Conservation (phyloP, 2,329 filamentous ascomycete genomes). For the Pyricularia sp. region DNA sequence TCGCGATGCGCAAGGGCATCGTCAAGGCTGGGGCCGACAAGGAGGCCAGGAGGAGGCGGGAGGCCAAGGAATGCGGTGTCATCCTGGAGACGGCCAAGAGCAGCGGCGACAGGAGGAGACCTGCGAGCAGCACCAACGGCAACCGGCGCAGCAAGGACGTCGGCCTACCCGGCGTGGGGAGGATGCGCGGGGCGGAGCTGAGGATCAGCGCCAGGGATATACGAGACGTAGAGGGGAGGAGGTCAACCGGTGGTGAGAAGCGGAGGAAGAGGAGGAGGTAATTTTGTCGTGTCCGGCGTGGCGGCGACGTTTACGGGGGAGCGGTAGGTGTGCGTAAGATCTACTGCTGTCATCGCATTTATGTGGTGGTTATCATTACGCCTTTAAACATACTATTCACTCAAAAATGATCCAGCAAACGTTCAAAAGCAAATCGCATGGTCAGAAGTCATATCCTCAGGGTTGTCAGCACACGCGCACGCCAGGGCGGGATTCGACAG, state of each 20-base stretch:
- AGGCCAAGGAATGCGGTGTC: slow-evolving; percentile 85
- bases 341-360: no score
- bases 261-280: slow-evolving; percentile 26
- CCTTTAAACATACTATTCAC: background rate
- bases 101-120: slow-evolving; percentile 10
- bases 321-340: no score
- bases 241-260: slow-evolving; percentile 17
- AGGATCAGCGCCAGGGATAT: slow-evolving; percentile 73
- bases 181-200: slow-evolving; percentile 69
- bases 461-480: background rate
- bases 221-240: slow-evolving; percentile 53
- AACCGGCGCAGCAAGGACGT: slow-evolving; percentile 33
- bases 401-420: background rate
- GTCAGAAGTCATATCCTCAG: background rate
- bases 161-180: slow-evolving; percentile 71
- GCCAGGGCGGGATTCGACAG: no score
- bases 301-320: background rate
- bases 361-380: background rate
- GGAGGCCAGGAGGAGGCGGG: slow-evolving; percentile 62
- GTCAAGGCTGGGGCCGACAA: slow-evolving; percentile 51
- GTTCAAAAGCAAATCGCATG: background rate
- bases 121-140: slow-evolving; percentile 8
- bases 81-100: slow-evolving; percentile 59
- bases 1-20: slow-evolving; percentile 81
- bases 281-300: slow-evolving; percentile 4